Base-by-base conservation (phyloP, 176 grass and related monocot genomes). In the Aegilops umbellulata region DNA sequence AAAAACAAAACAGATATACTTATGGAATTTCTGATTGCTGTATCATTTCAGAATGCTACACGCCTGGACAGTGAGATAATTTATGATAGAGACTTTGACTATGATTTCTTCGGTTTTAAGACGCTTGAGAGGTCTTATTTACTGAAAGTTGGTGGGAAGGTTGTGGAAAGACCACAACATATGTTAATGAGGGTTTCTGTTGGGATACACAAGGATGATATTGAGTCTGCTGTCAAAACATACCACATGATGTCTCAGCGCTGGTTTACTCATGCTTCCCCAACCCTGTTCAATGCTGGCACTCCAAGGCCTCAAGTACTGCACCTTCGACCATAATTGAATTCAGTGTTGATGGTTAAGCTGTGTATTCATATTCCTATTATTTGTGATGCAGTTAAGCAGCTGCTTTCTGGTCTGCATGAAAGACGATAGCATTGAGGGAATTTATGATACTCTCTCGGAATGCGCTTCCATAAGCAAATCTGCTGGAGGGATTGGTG, bases 391-490 rank as follows among this genome's bases (percentile, higher is more conserved):
- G 69, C 79, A 92, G 93, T 75, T 91, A 80, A 89, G 89, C 44
- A 89, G 80, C 87, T 98, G 95, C 64, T 98, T 98, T 77, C 89
- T 95, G 19, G 64, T 98, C 64, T 98, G 91, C 91, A 95, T 98
- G 95, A 98, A 98, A 88, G 95, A 98, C 4, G 95, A 98, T 79
- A 95, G 91, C 32, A 98, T 98, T 13, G 95, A 98, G 86, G 95
- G 95, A 38, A 95, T 98, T 31, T 98, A 98, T 92, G 95, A 98
- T 47, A 98, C 95, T 49, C 77, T 98, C 15, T 92, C 91, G 13
- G 95, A 98, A 87, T 98, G 95, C 72, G 95, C 93, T 60, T 84
- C 91, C 15, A 98, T 98, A 78, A 95, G 93, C 78, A 98, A 98
- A 87, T 90, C 90, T 41, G 93, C 93, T 70, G 95, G 95, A 55